Conservation (phyloP, 2,329 filamentous ascomycete genomes). For the Cladosporium sp. region DNA sequence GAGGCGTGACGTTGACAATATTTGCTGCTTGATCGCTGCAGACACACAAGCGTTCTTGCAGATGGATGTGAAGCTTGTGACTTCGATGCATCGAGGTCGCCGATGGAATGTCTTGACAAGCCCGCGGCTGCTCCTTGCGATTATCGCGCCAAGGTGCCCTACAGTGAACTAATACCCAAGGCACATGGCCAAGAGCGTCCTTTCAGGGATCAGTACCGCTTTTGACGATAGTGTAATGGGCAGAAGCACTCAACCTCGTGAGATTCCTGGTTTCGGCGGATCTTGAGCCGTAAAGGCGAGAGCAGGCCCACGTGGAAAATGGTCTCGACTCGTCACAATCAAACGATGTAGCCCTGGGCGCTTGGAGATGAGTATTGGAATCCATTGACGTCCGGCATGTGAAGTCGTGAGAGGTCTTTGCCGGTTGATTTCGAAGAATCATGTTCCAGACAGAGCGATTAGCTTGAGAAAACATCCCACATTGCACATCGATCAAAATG, state of each 20-base stretch:
- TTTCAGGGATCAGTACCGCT: background rate
- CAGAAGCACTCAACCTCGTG: background rate
- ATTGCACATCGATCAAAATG: too few relatives aligned
- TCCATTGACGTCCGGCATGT: background rate
- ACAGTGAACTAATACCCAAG: background rate
- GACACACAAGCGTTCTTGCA: background rate
- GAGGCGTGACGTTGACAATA: background rate
- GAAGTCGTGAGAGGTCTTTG: background rate
- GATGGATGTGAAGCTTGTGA: background rate
- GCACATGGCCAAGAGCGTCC: constrained; percentile 5
- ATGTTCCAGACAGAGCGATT: background rate
- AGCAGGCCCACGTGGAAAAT: too few relatives aligned
- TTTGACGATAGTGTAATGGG: constrained; percentile 1
- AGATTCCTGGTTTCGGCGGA: background rate
- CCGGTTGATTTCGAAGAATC: background rate
- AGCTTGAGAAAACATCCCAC: too few relatives aligned
- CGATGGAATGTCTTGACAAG: background rate
- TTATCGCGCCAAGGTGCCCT: background rate
- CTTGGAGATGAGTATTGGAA: background rate
- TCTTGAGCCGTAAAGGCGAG: background rate
- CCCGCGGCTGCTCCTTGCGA: background rate
- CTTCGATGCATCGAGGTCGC: background rate
- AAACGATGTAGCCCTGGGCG: background rate
- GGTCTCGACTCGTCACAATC: too few relatives aligned
- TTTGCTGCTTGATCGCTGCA: too few relatives aligned